Evolutionary conservation across 2,329 filamentous ascomycete species (phyloP), one percentile per base, ranked within the genome.

Genomic region (Epichloe baconii): DNA sequence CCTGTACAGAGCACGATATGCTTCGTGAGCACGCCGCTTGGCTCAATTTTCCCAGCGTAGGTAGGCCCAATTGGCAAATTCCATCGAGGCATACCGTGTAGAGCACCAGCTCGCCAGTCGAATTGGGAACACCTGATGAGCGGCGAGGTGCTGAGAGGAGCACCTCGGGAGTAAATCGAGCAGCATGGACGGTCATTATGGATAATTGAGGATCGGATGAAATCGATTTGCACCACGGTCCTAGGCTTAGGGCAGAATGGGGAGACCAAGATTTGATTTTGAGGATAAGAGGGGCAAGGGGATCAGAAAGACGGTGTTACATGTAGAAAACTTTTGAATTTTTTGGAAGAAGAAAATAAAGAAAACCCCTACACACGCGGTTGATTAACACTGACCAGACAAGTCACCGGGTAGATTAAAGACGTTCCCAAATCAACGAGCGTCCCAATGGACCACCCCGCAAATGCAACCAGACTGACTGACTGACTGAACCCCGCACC

Each of bases 61-160:
- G 14, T 11, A 14, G 23, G 15, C 23, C 15, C 21, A 26, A n/a
- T 26, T 14, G 12, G 26, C 34, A 35, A 36, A 11, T 26, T 21
- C 6, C 5, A 17, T 21, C 14, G 8, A 11, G n/a, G 48, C 68
- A 57, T 59, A 82, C 78, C 42, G 80, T 80, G 62, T 83, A 88
- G 31, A 89, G 67, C 45, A 83, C 73, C 52, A 78, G 72, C 50
- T 77, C 79, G 43, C 83, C 85, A 49, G 77, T 72, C 38, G 73
- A 65, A 64, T 88, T 91, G n/a, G 86, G 86, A 1, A 80, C 66
- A 46, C 81, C 86, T 15, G 80, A 65, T 11, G 83, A 86, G 46
- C 86, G 80, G 52, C 87, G 80, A 35, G 86, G 85, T 15, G 85
- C 85, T 57, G 83, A 83, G 61, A 93, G 77, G 52, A 93, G 74